Evolutionary conservation across 768 basidiomycete genomes (phyloP).

Genomic region (Piloderma croceum): DNA sequence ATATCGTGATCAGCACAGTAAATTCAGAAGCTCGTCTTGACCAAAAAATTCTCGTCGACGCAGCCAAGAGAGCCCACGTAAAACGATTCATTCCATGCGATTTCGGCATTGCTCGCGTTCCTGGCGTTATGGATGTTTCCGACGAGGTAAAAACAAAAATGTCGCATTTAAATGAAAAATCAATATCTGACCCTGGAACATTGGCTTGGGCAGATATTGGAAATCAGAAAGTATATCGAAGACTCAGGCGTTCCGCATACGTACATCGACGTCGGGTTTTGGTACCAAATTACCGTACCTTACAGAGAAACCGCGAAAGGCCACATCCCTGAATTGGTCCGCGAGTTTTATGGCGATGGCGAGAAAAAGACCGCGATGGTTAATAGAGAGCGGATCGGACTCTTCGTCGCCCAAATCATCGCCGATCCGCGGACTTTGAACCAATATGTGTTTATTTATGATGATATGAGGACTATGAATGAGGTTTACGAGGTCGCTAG

Average conservation of each 20-base stretch:
- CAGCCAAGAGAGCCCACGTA: constrained; percentile 17
- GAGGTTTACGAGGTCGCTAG: constrained; percentile 19
- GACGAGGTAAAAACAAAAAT: constrained; percentile 12
- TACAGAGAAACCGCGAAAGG: no score
- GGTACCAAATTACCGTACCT: no score
- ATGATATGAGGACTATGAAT: constrained; percentile 20
- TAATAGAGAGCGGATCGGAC: constrained; percentile 20
- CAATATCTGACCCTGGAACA: not conserved
- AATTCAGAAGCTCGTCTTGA: not conserved
- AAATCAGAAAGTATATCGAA: constrained; percentile 20
- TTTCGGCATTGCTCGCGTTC: constrained; percentile 12
- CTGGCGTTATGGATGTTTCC: constrained; percentile 8
- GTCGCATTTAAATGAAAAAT: not conserved
- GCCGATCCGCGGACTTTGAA: constrained; percentile 28
- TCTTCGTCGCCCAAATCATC: constrained; percentile 25
- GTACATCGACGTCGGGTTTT: constrained; percentile 29
- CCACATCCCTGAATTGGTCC: not conserved
- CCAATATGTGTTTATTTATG: constrained; percentile 21
- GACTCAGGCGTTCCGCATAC: constrained; percentile 22
- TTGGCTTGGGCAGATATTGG: constrained; percentile 19
- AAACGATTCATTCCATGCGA: constrained; percentile 21
- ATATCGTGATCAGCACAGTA: constrained; percentile 12
- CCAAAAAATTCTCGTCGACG: constrained; percentile 14
- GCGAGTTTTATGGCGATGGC: constrained; percentile 18
- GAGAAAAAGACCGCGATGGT: constrained; percentile 17